These are phyloP conservation scores for Leccinum pachyderme DNA, from an alignment of 1,284 basidiomycete genomes.

Conservation along the genomic window DNA sequence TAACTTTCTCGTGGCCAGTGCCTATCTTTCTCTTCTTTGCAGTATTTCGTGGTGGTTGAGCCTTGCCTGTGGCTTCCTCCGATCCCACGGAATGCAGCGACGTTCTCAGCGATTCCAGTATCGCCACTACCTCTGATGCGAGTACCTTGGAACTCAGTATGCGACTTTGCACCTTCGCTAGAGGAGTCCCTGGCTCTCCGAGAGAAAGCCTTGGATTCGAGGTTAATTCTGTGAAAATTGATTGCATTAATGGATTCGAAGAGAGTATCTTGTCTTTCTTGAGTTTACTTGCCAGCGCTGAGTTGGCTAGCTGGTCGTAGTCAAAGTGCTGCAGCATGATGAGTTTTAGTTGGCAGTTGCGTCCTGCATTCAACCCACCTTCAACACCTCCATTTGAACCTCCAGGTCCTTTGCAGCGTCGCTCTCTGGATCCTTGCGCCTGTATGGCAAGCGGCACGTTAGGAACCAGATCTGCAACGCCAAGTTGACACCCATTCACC, in stretches of 20 bases:
- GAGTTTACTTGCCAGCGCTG: conserved; percentile 68
- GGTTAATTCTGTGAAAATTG: conserved; percentile 45
- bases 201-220: conserved; percentile 29
- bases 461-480: background rate
- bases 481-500: conserved; percentile 41
- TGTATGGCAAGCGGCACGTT: conserved; percentile 19
- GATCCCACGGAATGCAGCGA: conserved; percentile 35
- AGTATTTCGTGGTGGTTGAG: background rate
- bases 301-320: conserved; percentile 57
- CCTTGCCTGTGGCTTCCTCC: background rate
- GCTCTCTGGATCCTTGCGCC: conserved; percentile 41
- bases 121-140: conserved; percentile 56
- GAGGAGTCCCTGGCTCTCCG: conserved; percentile 41
- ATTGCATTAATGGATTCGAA: conserved; percentile 45
- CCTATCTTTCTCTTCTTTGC: conserved; percentile 11
- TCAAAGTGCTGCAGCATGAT: conserved; percentile 49
- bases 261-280: conserved; percentile 67
- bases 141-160: conserved; percentile 77
- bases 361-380: conserved; percentile 43
- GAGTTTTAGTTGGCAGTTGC: background rate
- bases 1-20: background rate
- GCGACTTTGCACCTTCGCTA: conserved; percentile 67
- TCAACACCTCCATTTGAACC: conserved; percentile 64
- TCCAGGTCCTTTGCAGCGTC: conserved; percentile 56
- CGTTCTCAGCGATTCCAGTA: conserved; percentile 50